Conservation (phyloP, 2,329 filamentous ascomycete genomes). For the Phaeosphaeriaceae sp. region DNA sequence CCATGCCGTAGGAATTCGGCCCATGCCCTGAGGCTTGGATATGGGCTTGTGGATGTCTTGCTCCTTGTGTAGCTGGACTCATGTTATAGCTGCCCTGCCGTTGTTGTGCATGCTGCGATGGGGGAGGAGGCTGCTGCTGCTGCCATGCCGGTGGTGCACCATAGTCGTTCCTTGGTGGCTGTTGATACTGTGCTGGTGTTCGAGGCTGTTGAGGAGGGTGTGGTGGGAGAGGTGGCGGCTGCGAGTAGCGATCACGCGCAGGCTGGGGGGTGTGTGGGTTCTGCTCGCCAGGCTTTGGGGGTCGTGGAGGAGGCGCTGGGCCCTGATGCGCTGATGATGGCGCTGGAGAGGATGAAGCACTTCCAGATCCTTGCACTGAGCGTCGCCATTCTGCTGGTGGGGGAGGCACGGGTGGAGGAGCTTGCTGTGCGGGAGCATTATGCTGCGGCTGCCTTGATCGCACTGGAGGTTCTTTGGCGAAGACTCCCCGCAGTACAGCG, state of each 20-base stretch:
- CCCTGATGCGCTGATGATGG: slow-evolving; percentile 27
- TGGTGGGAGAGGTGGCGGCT: slow-evolving; percentile 45
- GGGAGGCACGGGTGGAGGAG: slow-evolving; percentile 64
- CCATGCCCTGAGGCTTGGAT: slow-evolving; percentile 33
- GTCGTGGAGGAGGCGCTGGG: slow-evolving; percentile 54
- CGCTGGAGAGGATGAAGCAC: slow-evolving; percentile 45
- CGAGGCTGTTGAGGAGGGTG: slow-evolving; percentile 36
- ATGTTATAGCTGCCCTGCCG: slow-evolving; percentile 32
- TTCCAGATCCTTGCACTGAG: slow-evolving; percentile 39
- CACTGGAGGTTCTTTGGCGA: slow-evolving; percentile 93
- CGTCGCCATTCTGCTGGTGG: slow-evolving; percentile 66
- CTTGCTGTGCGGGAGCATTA: slow-evolving; percentile 35
- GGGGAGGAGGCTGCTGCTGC: slow-evolving; percentile 15
- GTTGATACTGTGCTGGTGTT: slow-evolving; percentile 23
- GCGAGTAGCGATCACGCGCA: slow-evolving; percentile 35
- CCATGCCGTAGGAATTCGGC: slow-evolving; percentile 28
- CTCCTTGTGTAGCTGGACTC: slow-evolving; percentile 32
- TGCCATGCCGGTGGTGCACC: slow-evolving; percentile 25
- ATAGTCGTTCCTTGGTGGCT: slow-evolving; percentile 27
- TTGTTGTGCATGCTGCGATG: slow-evolving; percentile 26
- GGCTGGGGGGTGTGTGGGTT: slow-evolving; percentile 29
- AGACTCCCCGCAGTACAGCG: slow-evolving; percentile 81
- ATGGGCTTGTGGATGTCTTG: slow-evolving; percentile 38
- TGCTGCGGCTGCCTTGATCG: slow-evolving; percentile 67
- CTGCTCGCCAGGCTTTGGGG: slow-evolving; percentile 52